Conservation (phyloP, 371 early-diverging fungal species). For the Lichtheimia ramosa region DNA sequence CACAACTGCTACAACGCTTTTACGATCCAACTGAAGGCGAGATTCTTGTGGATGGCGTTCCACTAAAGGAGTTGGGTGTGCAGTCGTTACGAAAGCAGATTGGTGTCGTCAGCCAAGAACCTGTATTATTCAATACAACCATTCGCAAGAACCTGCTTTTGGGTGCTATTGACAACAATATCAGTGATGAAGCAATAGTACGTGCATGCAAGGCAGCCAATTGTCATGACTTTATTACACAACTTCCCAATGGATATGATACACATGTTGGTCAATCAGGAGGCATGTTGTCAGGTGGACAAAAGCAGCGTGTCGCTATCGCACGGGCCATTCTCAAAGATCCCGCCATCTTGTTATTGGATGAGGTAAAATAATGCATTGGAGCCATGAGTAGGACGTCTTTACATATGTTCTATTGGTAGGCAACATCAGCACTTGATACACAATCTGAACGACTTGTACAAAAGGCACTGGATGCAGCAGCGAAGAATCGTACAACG, state of each 20-base stretch:
- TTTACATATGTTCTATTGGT: constrained; percentile 23
- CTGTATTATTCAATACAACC: constrained; percentile 64
- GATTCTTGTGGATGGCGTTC: constrained; percentile 40
- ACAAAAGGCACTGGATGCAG: constrained; percentile 71
- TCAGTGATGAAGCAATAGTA: constrained; percentile 33
- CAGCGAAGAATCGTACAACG: constrained; percentile 73
- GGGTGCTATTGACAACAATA: constrained; percentile 40
- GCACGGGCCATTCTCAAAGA: constrained; percentile 83
- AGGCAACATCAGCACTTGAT: constrained; percentile 72
- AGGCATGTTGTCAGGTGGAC: constrained; percentile 77
- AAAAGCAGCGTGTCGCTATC: constrained; percentile 67
- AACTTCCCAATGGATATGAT: constrained; percentile 73
- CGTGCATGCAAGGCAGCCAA: constrained; percentile 68
- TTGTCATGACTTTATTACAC: constrained; percentile 73
- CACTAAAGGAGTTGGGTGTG: constrained; percentile 47
- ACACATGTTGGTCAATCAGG: constrained; percentile 68
- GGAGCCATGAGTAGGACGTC: too few species aligned
- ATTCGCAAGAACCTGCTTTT: constrained; percentile 31
- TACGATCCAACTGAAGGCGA: constrained; percentile 57
- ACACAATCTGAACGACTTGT: constrained; percentile 80
- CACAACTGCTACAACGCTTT: constrained; percentile 73
- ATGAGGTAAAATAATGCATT: constrained; percentile 31
- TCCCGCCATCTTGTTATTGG: constrained; percentile 63
- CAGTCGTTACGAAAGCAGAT: constrained; percentile 46
- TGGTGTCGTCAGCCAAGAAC: constrained; percentile 63